Percentiles rank a stretch among this genome's conserved stretches.
These are phyloP conservation scores for Vitis hybrid DNA, from an alignment of 177 flowering plant genomes.

Conservation along the genomic window DNA sequence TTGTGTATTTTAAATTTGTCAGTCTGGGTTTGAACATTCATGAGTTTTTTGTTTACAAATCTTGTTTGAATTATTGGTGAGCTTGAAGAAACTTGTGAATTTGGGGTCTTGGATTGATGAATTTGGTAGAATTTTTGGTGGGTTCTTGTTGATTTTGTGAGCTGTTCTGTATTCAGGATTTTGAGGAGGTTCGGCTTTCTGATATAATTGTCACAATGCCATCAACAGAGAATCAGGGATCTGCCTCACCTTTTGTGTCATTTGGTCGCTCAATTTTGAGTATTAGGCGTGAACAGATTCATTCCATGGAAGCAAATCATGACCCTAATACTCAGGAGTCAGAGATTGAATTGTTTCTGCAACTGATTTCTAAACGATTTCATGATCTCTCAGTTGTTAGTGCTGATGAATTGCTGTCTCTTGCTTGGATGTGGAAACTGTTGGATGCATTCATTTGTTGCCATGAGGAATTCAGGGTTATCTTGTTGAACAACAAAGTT, in stretches of 20 bases:
- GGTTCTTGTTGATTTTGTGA: background rate
- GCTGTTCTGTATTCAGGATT: background rate
- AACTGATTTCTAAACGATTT: conserved; percentile 25
- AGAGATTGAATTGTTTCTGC: conserved; percentile 34
- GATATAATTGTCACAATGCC: conserved; percentile 29
- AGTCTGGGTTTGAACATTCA: too few species aligned
- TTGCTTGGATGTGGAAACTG: conserved; percentile 40
- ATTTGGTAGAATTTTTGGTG: background rate
- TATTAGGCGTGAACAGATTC: conserved; percentile 37
- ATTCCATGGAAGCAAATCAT: conserved; percentile 33
- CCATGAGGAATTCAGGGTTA: conserved; percentile 39
- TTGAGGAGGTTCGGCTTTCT: background rate
- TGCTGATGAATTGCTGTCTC: conserved; percentile 39
- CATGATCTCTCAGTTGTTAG: conserved; percentile 23
- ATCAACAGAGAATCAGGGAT: conserved; percentile 29
- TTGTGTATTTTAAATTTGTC: background rate
- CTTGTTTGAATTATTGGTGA: background rate
- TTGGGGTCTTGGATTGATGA: background rate
- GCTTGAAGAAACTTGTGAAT: background rate
- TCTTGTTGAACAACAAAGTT: conserved; percentile 23
- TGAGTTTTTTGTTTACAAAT: too few species aligned
- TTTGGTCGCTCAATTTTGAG: conserved; percentile 38
- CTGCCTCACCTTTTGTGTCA: conserved; percentile 27
- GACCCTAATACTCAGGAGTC: conserved; percentile 12
- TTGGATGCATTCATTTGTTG: conserved; percentile 30